Percentiles rank a stretch among this genome's conserved stretches.
These are phyloP conservation scores for Calocera cornea DNA, from an alignment of 768 basidiomycete genomes.

Conservation along the genomic window DNA sequence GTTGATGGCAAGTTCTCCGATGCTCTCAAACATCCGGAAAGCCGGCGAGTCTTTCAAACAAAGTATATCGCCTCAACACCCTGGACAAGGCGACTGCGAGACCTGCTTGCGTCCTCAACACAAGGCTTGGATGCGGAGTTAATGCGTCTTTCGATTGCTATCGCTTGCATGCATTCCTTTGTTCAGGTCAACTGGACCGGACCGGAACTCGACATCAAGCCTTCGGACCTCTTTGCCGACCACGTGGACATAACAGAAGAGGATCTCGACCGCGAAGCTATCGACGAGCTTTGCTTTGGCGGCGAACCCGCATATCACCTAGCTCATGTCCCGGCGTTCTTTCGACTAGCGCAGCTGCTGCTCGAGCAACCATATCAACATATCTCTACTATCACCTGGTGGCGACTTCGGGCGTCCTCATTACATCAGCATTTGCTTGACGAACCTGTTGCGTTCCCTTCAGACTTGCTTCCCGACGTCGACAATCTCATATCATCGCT, in stretches of 20 bases:
- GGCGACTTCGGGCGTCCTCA: constrained; percentile 60
- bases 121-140: constrained; percentile 37
- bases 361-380: constrained; percentile 39
- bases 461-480: constrained; percentile 30
- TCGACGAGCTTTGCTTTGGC: constrained; percentile 61
- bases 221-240: constrained; percentile 27
- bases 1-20: constrained; percentile 25
- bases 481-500: constrained; percentile 15
- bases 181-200: constrained; percentile 95
- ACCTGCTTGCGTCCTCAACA: not conserved
- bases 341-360: constrained; percentile 62
- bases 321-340: constrained; percentile 47
- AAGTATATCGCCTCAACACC: not conserved
- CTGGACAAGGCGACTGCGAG: not conserved
- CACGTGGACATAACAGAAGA: constrained; percentile 32
- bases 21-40: constrained; percentile 24
- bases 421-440: constrained; percentile 67
- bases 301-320: constrained; percentile 98
- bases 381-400: constrained; percentile 51
- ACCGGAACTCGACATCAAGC: constrained; percentile 55
- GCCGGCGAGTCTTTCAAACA: not conserved
- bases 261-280: constrained; percentile 47
- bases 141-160: constrained; percentile 46
- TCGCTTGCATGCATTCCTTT: constrained; percentile 79
- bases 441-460: constrained; percentile 54